phyloP scores from a whole-genome alignment of 805 yeast genomes.

The Starmerella etchellsii region DNA sequence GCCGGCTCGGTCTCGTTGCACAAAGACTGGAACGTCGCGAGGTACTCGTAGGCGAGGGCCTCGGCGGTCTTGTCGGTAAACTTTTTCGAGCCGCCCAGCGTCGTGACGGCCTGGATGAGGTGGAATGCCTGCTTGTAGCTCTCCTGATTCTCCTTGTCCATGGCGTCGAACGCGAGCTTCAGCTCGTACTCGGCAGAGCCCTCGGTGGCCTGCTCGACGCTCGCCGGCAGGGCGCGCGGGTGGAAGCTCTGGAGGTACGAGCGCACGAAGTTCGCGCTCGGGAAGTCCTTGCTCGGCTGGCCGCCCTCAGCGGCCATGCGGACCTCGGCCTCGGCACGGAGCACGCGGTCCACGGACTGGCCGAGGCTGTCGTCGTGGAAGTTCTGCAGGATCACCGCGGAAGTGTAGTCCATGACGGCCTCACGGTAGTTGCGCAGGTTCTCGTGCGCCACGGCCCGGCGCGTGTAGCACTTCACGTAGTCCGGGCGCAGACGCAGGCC shows the following conservation, averaged over 20 bases:
- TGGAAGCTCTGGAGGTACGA: slow-evolving; percentile 82
- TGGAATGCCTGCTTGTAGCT: slow-evolving; percentile 52
- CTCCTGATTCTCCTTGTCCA: slow-evolving; percentile 37
- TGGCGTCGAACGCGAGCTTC: slow-evolving; percentile 48
- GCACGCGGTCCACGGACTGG: slow-evolving; percentile 71
- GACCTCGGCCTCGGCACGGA: slow-evolving; percentile 65
- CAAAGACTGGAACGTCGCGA: slow-evolving; percentile 73
- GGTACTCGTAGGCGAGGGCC: slow-evolving; percentile 71
- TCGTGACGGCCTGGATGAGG: slow-evolving; percentile 28
- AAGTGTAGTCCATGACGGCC: slow-evolving; percentile 84
- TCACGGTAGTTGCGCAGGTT: slow-evolving; percentile 62
- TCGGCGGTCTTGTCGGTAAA: slow-evolving; percentile 22
- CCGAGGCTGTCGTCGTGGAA: slow-evolving; percentile 68
- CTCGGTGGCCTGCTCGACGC: slow-evolving; percentile 38
- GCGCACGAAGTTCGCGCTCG: slow-evolving; percentile 47
- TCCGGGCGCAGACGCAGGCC: slow-evolving; percentile 81
- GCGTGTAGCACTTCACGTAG: slow-evolving; percentile 77
- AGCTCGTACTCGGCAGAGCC: slow-evolving; percentile 54
- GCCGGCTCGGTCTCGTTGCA: slow-evolving; percentile 60
- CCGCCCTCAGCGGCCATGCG: slow-evolving; percentile 40
- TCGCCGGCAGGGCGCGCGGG: slow-evolving; percentile 37
- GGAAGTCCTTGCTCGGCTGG: slow-evolving; percentile 28
- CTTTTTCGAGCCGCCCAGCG: slow-evolving; percentile 9
- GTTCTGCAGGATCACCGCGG: slow-evolving; percentile 74
- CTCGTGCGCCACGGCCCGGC: slow-evolving; percentile 91